These are phyloP conservation scores for Acanthamoeba castellanii DNA, from an alignment of 208 protist species.

Conservation along the genomic window DNA sequence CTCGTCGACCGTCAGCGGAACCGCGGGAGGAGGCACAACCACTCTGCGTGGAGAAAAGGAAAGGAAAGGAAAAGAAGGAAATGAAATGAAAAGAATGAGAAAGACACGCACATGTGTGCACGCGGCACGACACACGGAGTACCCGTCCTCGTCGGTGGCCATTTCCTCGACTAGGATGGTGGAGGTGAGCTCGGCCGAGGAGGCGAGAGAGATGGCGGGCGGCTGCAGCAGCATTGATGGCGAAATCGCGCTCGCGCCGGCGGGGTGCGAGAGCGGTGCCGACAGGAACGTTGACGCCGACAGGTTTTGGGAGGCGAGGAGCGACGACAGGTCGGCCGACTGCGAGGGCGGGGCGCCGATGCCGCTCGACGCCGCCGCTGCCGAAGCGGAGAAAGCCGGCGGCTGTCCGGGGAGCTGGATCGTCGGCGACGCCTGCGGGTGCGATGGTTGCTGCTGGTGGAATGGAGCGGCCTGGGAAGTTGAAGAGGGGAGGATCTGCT, in stretches of 20 bases:
- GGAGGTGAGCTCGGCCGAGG: slow-evolving; percentile 12
- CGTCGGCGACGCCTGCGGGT: background rate
- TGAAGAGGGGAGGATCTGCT: background rate
- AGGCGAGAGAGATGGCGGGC: background rate
- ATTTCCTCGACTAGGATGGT: slow-evolving; percentile 45
- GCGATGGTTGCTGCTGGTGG: background rate
- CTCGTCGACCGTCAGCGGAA: slow-evolving; percentile 22
- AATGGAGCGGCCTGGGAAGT: background rate
- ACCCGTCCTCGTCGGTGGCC: slow-evolving; percentile 8
- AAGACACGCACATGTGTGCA: background rate
- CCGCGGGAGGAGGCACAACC: background rate
- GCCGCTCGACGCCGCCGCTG: background rate
- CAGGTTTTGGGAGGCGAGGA: background rate
- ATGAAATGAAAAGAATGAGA: too few relatives aligned
- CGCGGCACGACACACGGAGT: background rate
- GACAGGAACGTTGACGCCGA: background rate
- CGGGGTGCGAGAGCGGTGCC: background rate
- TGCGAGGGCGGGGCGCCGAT: background rate
- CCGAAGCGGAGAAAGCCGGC: background rate
- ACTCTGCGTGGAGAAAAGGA: background rate
- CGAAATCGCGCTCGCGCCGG: background rate
- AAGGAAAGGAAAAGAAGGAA: background rate
- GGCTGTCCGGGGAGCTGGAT: background rate
- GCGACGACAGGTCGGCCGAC: slow-evolving; percentile 17
- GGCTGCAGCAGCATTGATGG: background rate